Evolutionary conservation across 169 alveolate genomes (phyloP).

Genomic region (Amoebophrya sp.): DNA sequence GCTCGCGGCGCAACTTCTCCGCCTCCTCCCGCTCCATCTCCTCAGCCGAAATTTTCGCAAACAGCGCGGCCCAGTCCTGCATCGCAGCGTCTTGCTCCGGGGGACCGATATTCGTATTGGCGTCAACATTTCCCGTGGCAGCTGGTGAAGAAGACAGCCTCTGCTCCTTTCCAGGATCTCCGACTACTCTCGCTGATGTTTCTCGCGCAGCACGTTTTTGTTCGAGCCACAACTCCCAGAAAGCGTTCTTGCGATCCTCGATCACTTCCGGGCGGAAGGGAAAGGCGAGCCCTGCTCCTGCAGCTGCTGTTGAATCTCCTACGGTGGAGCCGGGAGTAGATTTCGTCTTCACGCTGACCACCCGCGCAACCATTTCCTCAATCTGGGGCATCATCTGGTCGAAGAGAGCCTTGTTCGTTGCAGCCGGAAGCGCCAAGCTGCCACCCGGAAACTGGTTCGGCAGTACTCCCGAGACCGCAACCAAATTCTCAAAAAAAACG

Average conservation of each 20-base stretch:
- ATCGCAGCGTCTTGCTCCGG: neutral
- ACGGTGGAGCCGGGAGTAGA: no score
- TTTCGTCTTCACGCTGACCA: no score
- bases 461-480: no score
- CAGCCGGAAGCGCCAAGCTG: neutral
- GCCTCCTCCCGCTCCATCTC: neutral
- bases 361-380: neutral
- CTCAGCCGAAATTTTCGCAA: neutral
- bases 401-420: neutral
- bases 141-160: no score
- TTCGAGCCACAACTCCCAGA: neutral
- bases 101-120: no score
- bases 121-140: no score
- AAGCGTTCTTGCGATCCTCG: neutral
- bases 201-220: no score
- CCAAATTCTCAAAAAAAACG: no score
- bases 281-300: neutral
- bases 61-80: neutral
- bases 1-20: no score
- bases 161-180: no score
- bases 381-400: neutral
- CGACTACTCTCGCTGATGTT: no score
- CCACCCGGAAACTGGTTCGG: neutral
- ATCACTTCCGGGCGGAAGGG: neutral
- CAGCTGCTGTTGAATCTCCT: no score